Percentiles rank a stretch among this genome's conserved stretches.
These are phyloP conservation scores for Calonectria honghensis DNA, from an alignment of 2,329 filamentous ascomycete genomes.

Conservation along the genomic window DNA sequence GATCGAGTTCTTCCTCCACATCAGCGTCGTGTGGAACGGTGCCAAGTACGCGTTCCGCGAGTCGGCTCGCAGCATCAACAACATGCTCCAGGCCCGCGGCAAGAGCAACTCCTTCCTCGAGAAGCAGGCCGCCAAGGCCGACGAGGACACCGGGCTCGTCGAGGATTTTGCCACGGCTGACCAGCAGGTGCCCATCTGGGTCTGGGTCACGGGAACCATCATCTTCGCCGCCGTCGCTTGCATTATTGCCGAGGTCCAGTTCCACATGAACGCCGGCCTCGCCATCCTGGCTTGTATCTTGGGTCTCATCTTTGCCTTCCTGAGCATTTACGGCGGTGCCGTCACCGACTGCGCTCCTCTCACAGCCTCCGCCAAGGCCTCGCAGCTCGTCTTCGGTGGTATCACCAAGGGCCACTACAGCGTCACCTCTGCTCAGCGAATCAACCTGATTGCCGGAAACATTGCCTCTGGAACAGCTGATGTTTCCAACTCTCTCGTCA, in stretches of 20 bases:
- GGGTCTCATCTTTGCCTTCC: slow-evolving; percentile 75
- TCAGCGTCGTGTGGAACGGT: slow-evolving; percentile 61
- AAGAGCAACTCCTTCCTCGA: slow-evolving; percentile 59
- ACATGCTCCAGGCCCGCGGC: slow-evolving; percentile 56
- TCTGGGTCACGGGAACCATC: slow-evolving; percentile 69
- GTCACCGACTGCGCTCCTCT: slow-evolving; percentile 77
- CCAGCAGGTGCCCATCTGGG: slow-evolving; percentile 71
- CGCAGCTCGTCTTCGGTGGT: slow-evolving; percentile 80
- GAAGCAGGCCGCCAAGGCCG: slow-evolving; percentile 60
- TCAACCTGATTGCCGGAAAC: slow-evolving; percentile 79
- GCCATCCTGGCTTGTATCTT: slow-evolving; percentile 73
- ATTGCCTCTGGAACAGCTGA: slow-evolving; percentile 74
- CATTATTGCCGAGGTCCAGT: slow-evolving; percentile 70
- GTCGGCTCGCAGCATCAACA: slow-evolving; percentile 57
- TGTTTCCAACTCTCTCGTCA: slow-evolving; percentile 72
- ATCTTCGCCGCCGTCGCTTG: slow-evolving; percentile 71
- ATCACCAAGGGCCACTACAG: slow-evolving; percentile 74
- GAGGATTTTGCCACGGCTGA: slow-evolving; percentile 64
- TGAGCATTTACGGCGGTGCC: slow-evolving; percentile 69
- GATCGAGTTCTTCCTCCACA: slow-evolving; percentile 64
- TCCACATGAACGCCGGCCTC: slow-evolving; percentile 74
- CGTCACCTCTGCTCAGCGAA: slow-evolving; percentile 72
- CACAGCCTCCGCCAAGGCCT: slow-evolving; percentile 80
- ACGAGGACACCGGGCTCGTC: slow-evolving; percentile 57
- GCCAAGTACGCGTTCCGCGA: slow-evolving; percentile 59